Base-by-base conservation (phyloP, 441 rosid species). In the Adansonia gregorii region DNA sequence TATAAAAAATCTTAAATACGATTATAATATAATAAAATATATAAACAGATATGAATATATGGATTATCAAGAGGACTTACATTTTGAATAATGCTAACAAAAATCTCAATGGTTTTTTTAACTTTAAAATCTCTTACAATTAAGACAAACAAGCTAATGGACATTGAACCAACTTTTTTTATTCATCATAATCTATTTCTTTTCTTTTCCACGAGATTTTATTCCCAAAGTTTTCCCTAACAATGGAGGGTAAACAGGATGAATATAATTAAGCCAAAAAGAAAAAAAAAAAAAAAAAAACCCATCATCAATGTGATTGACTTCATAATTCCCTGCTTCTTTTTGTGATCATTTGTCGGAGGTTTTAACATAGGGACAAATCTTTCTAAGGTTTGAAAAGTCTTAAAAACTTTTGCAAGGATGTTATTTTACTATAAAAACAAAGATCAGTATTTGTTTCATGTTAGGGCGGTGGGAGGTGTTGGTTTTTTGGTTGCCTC, bases 351-450 rank as follows among this genome's bases (percentile, higher is more conserved):
- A 24, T 70, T 27, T 71, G 74, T 52, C 7, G 48, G 61, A 51
- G 35, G 56, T 17, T 64, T 64, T n/a, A 24, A n/a, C 49, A 12
- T 6, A 64, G 60, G 48, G 60, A 75, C 49, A 75, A 48, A 63
- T 17, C 20, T 41, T 46, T 17, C 8, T 35, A 5, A 41, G 20
- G 27, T 45, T 61, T 61, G 10, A 41, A 58, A 24, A 17, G 9
- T 69, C 72, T 56, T 22, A 12, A 48, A 45, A 41, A 56, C 49
- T 59, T 43, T n/a, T 61, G 19, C 20, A 61, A 39, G 58, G 49
- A 72, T 17, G 51, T 76, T 58, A 51, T 74, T 65, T 69, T 41
- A 74, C 56, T 79, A 80, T 81, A 78, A 78, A 76, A 79, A 27
- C 35, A 76, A 74, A 78, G 63, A 81, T 6, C 4, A 39, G 35